Evolutionary conservation across 208 protist species (phyloP).

Genomic region (Leishmania mexicana): DNA sequence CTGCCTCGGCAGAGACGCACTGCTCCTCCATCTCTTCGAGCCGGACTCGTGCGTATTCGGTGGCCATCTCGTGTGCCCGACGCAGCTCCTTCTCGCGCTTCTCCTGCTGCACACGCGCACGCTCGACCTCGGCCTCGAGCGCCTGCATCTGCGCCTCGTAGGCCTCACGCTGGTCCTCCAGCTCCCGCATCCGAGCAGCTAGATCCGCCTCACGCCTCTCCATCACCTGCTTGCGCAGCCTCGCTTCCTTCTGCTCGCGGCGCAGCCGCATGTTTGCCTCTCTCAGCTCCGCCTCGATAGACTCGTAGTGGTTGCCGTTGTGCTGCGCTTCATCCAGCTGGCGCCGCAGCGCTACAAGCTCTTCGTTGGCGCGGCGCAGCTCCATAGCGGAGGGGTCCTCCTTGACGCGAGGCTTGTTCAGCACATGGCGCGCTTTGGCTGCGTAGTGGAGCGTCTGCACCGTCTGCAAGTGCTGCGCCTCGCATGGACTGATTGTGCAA

Average conservation of each 20-base stretch:
- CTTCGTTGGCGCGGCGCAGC: constrained; percentile 72
- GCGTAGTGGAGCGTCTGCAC: constrained; percentile 88
- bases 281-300: constrained; percentile 50
- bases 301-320: constrained; percentile 37
- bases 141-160: constrained; percentile 71
- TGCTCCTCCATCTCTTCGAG: constrained; percentile 64
- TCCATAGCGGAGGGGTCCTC: constrained; percentile 79
- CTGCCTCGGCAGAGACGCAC: constrained; percentile 40
- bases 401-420: constrained; percentile 76
- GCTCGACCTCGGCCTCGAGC: constrained; percentile 66
- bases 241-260: constrained; percentile 55
- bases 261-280: constrained; percentile 53
- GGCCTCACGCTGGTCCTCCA: constrained; percentile 61
- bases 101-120: constrained; percentile 44
- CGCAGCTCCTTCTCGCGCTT: constrained; percentile 54
- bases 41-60: constrained; percentile 35
- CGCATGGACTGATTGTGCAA: constrained; percentile 78
- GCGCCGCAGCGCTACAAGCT: constrained; percentile 52
- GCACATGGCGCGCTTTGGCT: constrained; percentile 72
- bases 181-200: constrained; percentile 41
- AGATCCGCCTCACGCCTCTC: constrained; percentile 65
- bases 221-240: constrained; percentile 42
- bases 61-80: constrained; percentile 32
- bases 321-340: constrained; percentile 56
- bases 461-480: constrained; percentile 57